Evolutionary conservation across 176 grass and related monocot genomes (phyloP).

Genomic region (Phyllostachys edulis): DNA sequence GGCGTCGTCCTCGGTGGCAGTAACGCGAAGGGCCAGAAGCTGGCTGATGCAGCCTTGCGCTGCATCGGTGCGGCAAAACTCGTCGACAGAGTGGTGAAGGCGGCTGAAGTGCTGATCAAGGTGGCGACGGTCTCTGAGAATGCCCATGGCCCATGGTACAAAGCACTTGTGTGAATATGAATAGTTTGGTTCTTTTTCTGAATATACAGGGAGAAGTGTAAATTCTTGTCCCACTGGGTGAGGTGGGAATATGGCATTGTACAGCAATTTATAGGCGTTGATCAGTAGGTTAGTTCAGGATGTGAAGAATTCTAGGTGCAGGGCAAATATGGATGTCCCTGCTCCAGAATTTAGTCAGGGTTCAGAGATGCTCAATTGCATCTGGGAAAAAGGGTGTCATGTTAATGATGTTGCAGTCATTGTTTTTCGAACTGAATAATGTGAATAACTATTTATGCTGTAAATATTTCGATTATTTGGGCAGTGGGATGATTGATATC

Average conservation of each 20-base stretch:
- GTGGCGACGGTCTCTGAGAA: slow-evolving; percentile 52
- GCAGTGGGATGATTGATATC: neutral
- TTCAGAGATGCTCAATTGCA: slow-evolving; percentile 11
- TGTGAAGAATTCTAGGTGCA: slow-evolving; percentile 26
- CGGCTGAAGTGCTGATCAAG: slow-evolving; percentile 44
- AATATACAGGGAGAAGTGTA: slow-evolving; percentile 27
- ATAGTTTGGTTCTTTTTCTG: slow-evolving; percentile 32
- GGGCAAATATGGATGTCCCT: slow-evolving; percentile 40
- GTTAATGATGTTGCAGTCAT: neutral
- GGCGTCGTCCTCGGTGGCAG: slow-evolving; percentile 56
- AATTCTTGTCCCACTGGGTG: slow-evolving; percentile 32
- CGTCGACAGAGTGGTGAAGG: slow-evolving; percentile 42
- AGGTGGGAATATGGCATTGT: slow-evolving; percentile 35
- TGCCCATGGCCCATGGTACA: slow-evolving; percentile 84
- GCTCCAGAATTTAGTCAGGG: slow-evolving; percentile 37
- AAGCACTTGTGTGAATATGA: slow-evolving; percentile 50
- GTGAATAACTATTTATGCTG: slow-evolving; percentile 16
- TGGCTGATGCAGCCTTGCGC: slow-evolving; percentile 56
- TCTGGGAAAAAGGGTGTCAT: neutral
- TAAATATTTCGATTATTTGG: neutral
- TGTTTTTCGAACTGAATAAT: slow-evolving; percentile 38
- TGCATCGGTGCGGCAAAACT: slow-evolving; percentile 52
- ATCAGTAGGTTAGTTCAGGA: slow-evolving; percentile 20
- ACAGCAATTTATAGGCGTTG: slow-evolving; percentile 34
- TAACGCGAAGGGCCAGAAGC: slow-evolving; percentile 49